Percentiles rank a stretch among this genome's conserved stretches.
phyloP scores from a whole-genome alignment of 768 basidiomycete species.

The Russula sp. region DNA sequence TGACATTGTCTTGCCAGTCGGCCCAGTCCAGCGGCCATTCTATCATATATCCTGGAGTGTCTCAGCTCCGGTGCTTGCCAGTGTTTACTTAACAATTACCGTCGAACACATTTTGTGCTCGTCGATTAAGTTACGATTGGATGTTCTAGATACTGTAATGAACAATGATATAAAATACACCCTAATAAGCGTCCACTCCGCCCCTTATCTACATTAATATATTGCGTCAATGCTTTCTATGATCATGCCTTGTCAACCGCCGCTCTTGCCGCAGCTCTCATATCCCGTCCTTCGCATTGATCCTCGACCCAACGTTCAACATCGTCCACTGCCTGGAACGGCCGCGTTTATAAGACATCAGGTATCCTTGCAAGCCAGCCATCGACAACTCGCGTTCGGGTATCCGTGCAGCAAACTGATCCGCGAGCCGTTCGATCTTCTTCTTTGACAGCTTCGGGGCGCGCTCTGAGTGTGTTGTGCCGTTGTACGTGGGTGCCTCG shows the following conservation, averaged over 20 bases:
- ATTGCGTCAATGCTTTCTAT: neutral
- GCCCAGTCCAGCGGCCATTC: too few relatives aligned
- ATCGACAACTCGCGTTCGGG: conserved; percentile 46
- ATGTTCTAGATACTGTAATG: neutral
- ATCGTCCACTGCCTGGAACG: conserved; percentile 52
- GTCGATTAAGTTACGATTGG: too few relatives aligned
- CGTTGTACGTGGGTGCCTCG: conserved; percentile 11
- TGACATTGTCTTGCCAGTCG: too few relatives aligned
- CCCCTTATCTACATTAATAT: neutral
- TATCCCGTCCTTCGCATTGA: conserved; percentile 37
- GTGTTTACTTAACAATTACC: too few relatives aligned
- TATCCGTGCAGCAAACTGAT: conserved; percentile 52
- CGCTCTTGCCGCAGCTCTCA: conserved; percentile 7
- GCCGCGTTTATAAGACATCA: conserved; percentile 68
- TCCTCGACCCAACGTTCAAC: conserved; percentile 50
- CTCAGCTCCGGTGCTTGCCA: too few relatives aligned
- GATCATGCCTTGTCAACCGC: neutral
- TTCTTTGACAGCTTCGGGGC: conserved; percentile 43
- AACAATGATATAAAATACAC: conserved; percentile 3
- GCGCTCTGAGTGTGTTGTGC: conserved; percentile 16
- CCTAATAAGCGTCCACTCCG: neutral
- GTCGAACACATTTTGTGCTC: too few relatives aligned
- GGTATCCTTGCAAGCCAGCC: conserved; percentile 52
- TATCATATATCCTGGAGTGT: too few relatives aligned
- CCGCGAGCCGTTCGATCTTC: conserved; percentile 49